Percentiles rank a stretch among this genome's conserved stretches.
Evolutionary conservation across 2,329 filamentous ascomycete species (phyloP).

Genomic region (Leptodontidium sp.): DNA sequence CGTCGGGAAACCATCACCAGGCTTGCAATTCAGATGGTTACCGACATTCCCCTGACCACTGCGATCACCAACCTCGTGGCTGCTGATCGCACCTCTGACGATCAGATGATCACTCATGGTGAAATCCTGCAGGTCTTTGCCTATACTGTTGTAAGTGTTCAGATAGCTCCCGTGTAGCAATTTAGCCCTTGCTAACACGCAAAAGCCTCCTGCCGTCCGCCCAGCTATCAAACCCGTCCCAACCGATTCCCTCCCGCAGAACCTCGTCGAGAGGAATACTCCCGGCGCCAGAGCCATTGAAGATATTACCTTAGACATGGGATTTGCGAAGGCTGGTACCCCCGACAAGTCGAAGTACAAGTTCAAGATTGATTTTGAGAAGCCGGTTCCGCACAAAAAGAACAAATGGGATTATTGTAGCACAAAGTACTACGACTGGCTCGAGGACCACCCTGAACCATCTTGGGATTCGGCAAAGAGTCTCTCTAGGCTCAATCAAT

Average conservation of each 20-base stretch:
- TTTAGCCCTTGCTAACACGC: neutral
- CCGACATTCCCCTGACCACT: neutral
- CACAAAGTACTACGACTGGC: too few species aligned
- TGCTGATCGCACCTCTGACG: neutral
- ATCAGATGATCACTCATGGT: neutral
- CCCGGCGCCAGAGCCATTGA: neutral
- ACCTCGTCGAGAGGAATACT: neutral
- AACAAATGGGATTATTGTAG: too few species aligned
- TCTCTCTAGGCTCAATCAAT: neutral
- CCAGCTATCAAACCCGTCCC: neutral
- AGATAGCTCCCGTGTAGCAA: neutral
- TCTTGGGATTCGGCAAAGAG: neutral
- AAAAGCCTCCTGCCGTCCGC: neutral
- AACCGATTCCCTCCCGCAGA: neutral
- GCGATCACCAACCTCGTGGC: neutral
- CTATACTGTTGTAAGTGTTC: neutral
- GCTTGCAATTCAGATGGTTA: slow-evolving; percentile 3
- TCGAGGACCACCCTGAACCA: neutral
- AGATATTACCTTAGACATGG: too few species aligned
- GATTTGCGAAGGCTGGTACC: too few species aligned
- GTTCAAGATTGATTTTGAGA: too few species aligned
- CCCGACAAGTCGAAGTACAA: too few species aligned
- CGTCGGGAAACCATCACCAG: neutral
- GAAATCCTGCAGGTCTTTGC: neutral
- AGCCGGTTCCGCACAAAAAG: too few species aligned